Conservation (phyloP, 1,139 yeast species). For the Taphrina pruni region DNA sequence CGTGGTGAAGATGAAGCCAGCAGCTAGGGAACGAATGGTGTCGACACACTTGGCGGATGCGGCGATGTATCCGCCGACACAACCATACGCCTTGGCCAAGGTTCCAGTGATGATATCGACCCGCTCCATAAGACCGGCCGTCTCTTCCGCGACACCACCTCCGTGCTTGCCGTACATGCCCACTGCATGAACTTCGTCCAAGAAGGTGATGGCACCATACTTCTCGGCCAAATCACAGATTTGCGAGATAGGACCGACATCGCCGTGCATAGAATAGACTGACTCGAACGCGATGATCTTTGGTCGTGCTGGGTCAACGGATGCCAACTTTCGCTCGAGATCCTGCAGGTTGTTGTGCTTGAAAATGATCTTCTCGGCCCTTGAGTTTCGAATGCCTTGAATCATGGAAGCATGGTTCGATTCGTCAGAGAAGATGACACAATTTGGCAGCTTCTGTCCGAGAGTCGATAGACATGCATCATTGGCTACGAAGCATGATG, state of each 20-base stretch:
- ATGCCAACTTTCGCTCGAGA: conserved; percentile 75
- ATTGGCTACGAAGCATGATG: conserved; percentile 95
- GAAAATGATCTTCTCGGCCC: conserved; percentile 85
- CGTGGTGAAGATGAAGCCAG: conserved; percentile 96
- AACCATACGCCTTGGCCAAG: conserved; percentile 93
- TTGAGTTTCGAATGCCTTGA: conserved; percentile 89
- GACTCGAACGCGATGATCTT: conserved; percentile 96
- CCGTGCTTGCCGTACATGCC: conserved; percentile 99
- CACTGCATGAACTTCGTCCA: conserved; percentile 98
- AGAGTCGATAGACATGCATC: conserved; percentile 92
- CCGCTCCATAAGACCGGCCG: conserved; percentile 86
- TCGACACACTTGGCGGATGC: conserved; percentile 83
- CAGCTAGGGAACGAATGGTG: conserved; percentile 95
- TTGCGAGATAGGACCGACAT: conserved; percentile 88
- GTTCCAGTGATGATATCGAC: conserved; percentile 97
- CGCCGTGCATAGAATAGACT: conserved; percentile 98
- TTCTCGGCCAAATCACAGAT: conserved; percentile 96
- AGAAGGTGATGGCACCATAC: conserved; percentile 93
- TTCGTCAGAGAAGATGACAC: conserved; percentile 91
- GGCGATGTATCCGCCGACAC: conserved; percentile 97
- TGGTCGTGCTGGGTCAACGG: conserved; percentile 82
- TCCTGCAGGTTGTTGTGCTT: conserved; percentile 87
- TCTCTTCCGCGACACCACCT: conserved; percentile 99
- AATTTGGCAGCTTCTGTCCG: conserved; percentile 86
- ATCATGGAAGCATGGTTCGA: conserved; percentile 98